These are phyloP conservation scores for Penicillium expansum DNA, from an alignment of 2,329 filamentous ascomycete genomes.

Conservation along the genomic window DNA sequence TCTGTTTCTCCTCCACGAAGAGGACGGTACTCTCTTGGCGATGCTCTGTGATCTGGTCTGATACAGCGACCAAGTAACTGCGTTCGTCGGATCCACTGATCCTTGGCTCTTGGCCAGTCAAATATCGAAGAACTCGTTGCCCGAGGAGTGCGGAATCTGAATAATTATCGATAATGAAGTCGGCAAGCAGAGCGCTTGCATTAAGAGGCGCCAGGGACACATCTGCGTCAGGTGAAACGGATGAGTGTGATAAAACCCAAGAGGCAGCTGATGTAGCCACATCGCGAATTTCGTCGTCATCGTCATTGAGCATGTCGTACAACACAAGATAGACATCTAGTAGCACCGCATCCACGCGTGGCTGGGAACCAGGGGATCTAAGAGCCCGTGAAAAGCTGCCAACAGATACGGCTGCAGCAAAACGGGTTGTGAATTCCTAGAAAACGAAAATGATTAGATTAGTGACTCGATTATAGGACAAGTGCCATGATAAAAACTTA, in stretches of 20 bases:
- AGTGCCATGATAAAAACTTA: conserved; percentile 20
- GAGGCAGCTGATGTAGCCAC: conserved; percentile 51
- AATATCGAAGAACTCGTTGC: conserved; percentile 38
- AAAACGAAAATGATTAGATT: background rate
- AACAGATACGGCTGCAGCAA: conserved; percentile 38
- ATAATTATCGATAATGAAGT: conserved; percentile 38
- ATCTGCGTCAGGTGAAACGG: conserved; percentile 26
- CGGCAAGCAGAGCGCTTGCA: conserved; percentile 43
- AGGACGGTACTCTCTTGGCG: conserved; percentile 51
- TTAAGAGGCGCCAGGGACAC: conserved; percentile 49
- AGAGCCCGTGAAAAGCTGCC: conserved; percentile 46
- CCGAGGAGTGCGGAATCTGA: conserved; percentile 32
- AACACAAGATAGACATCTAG: conserved; percentile 62
- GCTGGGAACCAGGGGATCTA: conserved; percentile 19
- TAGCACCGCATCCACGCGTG: conserved; percentile 33
- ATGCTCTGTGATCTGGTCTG: conserved; percentile 32
- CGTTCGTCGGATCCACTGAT: conserved; percentile 21
- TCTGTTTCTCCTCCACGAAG: conserved; percentile 88
- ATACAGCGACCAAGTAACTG: conserved; percentile 22
- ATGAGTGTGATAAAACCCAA: conserved; percentile 35
- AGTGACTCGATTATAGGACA: background rate
- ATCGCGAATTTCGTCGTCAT: conserved; percentile 83
- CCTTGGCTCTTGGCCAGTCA: conserved; percentile 34
- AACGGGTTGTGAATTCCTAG: conserved; percentile 42
- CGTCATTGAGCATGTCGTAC: conserved; percentile 78